These are phyloP conservation scores for Didymellaceae sp. DNA, from an alignment of 2,329 filamentous ascomycete genomes.

Conservation along the genomic window DNA sequence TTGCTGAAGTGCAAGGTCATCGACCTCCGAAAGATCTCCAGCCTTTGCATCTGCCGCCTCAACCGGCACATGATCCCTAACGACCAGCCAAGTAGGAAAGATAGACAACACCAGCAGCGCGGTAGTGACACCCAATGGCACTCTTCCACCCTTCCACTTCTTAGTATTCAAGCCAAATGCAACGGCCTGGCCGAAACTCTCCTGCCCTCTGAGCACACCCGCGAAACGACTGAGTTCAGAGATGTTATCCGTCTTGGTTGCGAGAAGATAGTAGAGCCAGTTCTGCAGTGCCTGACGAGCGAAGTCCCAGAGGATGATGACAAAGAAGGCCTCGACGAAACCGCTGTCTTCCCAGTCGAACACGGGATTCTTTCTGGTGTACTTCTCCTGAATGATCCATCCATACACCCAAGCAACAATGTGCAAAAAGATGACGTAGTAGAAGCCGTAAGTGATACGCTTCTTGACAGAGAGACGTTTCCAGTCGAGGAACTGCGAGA, in stretches of 20 bases:
- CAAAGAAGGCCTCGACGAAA: slow-evolving; percentile 57
- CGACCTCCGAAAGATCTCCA: neutral
- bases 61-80: slow-evolving; percentile 39
- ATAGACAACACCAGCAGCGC: slow-evolving; percentile 34
- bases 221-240: slow-evolving; percentile 56
- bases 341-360: slow-evolving; percentile 52
- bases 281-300: slow-evolving; percentile 61
- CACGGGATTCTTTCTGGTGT: slow-evolving; percentile 51
- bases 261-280: slow-evolving; percentile 63
- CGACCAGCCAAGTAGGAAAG: slow-evolving; percentile 41
- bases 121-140: slow-evolving; percentile 53
- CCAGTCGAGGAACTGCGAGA: slow-evolving; percentile 56
- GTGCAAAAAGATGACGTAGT: slow-evolving; percentile 55
- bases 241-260: slow-evolving; percentile 63
- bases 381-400: slow-evolving; percentile 62
- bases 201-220: slow-evolving; percentile 54
- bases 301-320: slow-evolving; percentile 58
- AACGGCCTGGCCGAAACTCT: slow-evolving; percentile 55
- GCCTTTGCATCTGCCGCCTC: slow-evolving; percentile 19
- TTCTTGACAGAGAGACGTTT: slow-evolving; percentile 48
- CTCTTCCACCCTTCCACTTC: slow-evolving; percentile 52
- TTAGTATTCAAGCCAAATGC: slow-evolving; percentile 53
- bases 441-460: slow-evolving; percentile 55
- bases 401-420: slow-evolving; percentile 59
- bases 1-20: slow-evolving; percentile 5